Evolutionary conservation across 768 basidiomycete genomes (phyloP), one percentile per base, ranked within the genome.

Genomic region (Tubosaeta sp.): DNA sequence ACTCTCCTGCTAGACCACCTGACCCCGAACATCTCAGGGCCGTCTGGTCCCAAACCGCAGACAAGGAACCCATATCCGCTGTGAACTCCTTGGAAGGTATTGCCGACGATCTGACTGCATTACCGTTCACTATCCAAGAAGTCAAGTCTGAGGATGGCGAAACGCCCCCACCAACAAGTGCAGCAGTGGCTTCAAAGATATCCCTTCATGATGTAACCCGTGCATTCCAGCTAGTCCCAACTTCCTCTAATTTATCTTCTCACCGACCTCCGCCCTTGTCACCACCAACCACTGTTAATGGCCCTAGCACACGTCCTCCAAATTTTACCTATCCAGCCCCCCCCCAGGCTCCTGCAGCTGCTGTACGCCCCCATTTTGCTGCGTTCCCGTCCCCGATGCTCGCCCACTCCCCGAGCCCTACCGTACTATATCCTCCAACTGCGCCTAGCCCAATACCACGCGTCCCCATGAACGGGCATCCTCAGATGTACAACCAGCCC

Each of bases 11-110:
- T 35, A 77, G 86, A 46, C 77, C 75, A 34, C 86, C 87, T 6
- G 87, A 90, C 64, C 85, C 86, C n/a, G 89, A 90, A 60, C 88
- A 88, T 56, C 72, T 93, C 46, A 91, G 87, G 67, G 84, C 86
- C 21, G 80, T 92, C 8, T 92, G 90, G 87, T 87, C 87, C 18
- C 84, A 89, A 60, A 78, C 84, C 6, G 78, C 89, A 4, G 82
- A 83, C 64, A 85, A 86, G 65, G 74, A 82, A n/a, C 80, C 77
- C 46, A 66, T 78, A 30, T 80, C 83, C 51, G 73, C 80, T 9
- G 76, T 86, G 21, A 94, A 94, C 66, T 93, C 90, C 2, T 70
- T 94, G 51, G 84, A 90, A 62, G 86, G 84, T 16, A 90, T 94
- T 49, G 82, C 83, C 24, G 90, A 92, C 61, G 92, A 94, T 61